Base-by-base conservation (phyloP, 202 grass and related monocot species). In the Panicum virgatum region DNA sequence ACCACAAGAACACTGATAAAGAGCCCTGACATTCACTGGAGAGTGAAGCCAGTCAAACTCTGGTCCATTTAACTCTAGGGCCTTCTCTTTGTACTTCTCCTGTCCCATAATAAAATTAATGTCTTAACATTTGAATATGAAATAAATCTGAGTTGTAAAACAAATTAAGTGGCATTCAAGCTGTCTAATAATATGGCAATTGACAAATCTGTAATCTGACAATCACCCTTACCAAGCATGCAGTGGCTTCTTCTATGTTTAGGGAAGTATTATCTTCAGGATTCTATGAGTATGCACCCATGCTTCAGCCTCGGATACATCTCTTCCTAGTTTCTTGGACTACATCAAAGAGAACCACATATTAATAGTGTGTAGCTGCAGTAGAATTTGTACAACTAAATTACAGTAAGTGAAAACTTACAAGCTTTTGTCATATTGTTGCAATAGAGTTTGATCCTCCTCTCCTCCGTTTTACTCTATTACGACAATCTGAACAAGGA, bases 371-470 rank as follows among this genome's bases (percentile, higher is more conserved):
- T 32, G 4, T 32, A 32, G 32, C 32, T 32, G 32, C 32, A 32
- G 32, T 3, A 32, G 32, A 32, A 32, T 32, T 32, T 32, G 32
- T 3, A 32, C 32, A 32, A 3, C 32, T 32, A 3, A 32, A 32
- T 32, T n/a, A n/a, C 32, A 32, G 32, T 32, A 32, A 32, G 32
- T 32, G 32, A 32, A 32, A 32, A 32, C 32, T 32, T 32, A 32
- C 32, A 32, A 32, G 32, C 32, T 32, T 32, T 32, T 32, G 32
- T 3, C 5, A 5, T 50, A 18, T 50, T 6, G 47, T 18, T 50
- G 47, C 47, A 48, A 78, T 78, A 14, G 75, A 77, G 39, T 62
- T 77, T 2, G 56, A 77, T 6, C 74, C 74, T 62, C 57, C 74
- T 77, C 46, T 62, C n/a, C n/a, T n/a, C n/a, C n/a, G n/a, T n/a